Evolutionary conservation across 176 grass and related monocot genomes (phyloP).

Genomic region (Hordeum marinum): DNA sequence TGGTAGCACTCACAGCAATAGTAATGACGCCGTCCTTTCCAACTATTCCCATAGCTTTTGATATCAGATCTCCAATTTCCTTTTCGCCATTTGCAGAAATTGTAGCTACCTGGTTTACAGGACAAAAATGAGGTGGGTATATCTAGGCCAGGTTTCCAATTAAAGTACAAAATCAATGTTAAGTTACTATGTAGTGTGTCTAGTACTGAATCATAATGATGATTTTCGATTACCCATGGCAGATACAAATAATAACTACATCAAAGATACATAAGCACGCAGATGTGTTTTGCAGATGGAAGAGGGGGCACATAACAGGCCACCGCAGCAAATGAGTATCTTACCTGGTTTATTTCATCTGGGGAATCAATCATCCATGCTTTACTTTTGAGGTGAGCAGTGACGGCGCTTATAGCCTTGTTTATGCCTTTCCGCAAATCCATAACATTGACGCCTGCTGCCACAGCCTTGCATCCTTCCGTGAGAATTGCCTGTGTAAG

Average conservation of each 20-base stretch:
- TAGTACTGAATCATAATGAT: neutral
- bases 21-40: constrained; percentile 93
- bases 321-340: neutral
- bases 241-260: neutral
- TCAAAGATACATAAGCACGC: constrained; percentile 12
- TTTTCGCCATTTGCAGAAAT: constrained; percentile 96
- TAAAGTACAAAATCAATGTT: neutral
- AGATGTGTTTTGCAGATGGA: neutral
- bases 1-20: constrained; percentile 63
- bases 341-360: constrained; percentile 90
- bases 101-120: constrained; percentile 69
- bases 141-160: constrained; percentile 4
- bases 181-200: neutral
- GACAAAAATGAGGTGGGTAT: constrained; percentile 7
- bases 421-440: constrained; percentile 81
- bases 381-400: constrained; percentile 66
- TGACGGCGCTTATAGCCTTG: constrained; percentile 70
- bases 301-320: neutral
- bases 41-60: constrained; percentile 86
- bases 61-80: constrained; percentile 92
- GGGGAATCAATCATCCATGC: constrained; percentile 78
- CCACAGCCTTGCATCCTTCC: constrained; percentile 92
- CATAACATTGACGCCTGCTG: constrained; percentile 85
- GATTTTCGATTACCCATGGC: neutral
- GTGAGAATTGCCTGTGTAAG: constrained; percentile 86